Conservation (phyloP, 768 basidiomycete species). For the Tulasnella sp. region DNA sequence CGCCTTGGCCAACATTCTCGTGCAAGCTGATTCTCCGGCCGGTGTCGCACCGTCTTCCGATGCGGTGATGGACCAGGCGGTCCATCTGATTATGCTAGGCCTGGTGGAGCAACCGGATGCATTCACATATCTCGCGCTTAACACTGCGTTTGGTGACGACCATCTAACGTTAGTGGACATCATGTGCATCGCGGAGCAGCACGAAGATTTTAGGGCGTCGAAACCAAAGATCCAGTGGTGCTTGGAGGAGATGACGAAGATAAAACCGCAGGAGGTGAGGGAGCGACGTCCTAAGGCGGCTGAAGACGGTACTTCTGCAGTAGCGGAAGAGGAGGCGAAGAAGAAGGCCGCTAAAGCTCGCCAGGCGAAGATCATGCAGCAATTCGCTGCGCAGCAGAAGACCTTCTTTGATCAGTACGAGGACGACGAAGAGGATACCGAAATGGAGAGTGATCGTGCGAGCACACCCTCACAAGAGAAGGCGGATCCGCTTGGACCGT, state of each 20-base stretch:
- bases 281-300: slow-evolving; percentile 34
- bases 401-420: slow-evolving; percentile 73
- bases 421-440: slow-evolving; percentile 51
- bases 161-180: slow-evolving; percentile 54
- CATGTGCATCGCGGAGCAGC: slow-evolving; percentile 66
- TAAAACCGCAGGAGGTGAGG: slow-evolving; percentile 49
- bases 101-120: slow-evolving; percentile 54
- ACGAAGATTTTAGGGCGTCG: slow-evolving; percentile 60
- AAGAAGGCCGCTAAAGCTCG: slow-evolving; percentile 79
- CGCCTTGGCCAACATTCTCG: slow-evolving; percentile 62
- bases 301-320: slow-evolving; percentile 31
- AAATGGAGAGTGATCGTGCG: slow-evolving; percentile 40
- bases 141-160: slow-evolving; percentile 45
- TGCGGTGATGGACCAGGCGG: slow-evolving; percentile 77
- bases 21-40: slow-evolving; percentile 48
- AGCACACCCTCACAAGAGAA: slow-evolving; percentile 37
- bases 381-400: slow-evolving; percentile 89
- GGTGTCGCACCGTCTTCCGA: slow-evolving; percentile 68
- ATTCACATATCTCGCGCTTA: slow-evolving; percentile 50
- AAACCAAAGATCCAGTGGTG: slow-evolving; percentile 66
- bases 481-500: slow-evolving; percentile 62
- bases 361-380: slow-evolving; percentile 89
- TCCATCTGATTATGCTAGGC: slow-evolving; percentile 80
- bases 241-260: slow-evolving; percentile 44
- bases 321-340: slow-evolving; percentile 46